These are phyloP conservation scores for Amanita rubescens DNA, from an alignment of 768 basidiomycete species.

Conservation along the genomic window DNA sequence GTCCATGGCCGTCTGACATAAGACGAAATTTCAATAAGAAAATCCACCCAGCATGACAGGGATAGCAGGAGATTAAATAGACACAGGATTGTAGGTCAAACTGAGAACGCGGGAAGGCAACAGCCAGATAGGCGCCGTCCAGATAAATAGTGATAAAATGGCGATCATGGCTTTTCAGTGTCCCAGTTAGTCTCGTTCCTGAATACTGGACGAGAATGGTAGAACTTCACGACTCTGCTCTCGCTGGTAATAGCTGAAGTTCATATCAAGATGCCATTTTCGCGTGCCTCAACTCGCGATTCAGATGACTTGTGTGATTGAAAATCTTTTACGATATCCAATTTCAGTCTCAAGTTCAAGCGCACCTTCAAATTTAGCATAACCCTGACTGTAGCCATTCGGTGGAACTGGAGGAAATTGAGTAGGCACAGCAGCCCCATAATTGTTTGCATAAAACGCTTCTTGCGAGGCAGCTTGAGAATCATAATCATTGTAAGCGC, in stretches of 20 bases:
- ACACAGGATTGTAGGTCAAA: constrained; percentile 36
- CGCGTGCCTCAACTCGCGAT: constrained; percentile 47
- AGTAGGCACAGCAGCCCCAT: constrained; percentile 42
- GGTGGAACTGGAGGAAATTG: constrained; percentile 44
- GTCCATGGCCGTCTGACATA: constrained; percentile 59
- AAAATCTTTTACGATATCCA: constrained; percentile 30
- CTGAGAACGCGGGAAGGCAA: constrained; percentile 30
- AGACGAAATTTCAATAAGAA: constrained; percentile 42
- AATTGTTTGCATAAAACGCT: constrained; percentile 65
- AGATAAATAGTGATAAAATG: background rate
- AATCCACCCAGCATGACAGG: constrained; percentile 26
- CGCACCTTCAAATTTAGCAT: constrained; percentile 77
- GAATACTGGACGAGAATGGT: constrained; percentile 3
- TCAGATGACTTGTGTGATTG: constrained; percentile 20
- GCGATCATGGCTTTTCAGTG: constrained; percentile 16
- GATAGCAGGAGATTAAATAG: constrained; percentile 31
- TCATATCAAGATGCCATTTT: constrained; percentile 34
- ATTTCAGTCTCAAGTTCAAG: constrained; percentile 63
- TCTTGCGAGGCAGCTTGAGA: constrained; percentile 42
- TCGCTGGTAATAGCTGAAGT: constrained; percentile 44
- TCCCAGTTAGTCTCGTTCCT: constrained; percentile 9
- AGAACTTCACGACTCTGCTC: constrained; percentile 30
- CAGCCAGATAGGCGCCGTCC: constrained; percentile 3
- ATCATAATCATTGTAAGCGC: constrained; percentile 67
- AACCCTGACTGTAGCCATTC: constrained; percentile 52